A percentile compares a stretch with the other conserved stretches of the same genome.
These are phyloP conservation scores for Gracilaria gracilis DNA, from an alignment of 23 red algal species.

Conservation along the genomic window DNA sequence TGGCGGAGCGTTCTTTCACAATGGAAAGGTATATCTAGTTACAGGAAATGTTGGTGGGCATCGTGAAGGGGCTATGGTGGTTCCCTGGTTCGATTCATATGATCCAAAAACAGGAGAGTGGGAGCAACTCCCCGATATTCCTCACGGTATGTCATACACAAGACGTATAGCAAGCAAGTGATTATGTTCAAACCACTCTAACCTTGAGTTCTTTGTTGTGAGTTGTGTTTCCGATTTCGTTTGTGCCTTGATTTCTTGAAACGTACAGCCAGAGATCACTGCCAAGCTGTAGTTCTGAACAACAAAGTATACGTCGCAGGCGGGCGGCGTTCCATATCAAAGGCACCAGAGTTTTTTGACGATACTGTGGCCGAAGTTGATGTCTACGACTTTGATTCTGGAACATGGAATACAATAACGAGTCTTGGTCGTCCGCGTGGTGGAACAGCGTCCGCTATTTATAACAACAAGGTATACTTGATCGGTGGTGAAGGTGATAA, in stretches of 20 bases:
- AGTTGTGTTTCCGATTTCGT: too few species aligned
- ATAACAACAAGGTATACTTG: constrained; percentile 32
- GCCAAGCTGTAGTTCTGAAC: constrained; percentile 47
- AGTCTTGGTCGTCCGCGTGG: constrained; percentile 61
- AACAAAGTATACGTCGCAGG: constrained; percentile 65
- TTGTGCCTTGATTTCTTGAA: background rate
- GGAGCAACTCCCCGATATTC: constrained; percentile 60
- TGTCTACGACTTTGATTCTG: constrained; percentile 52
- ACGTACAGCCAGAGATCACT: constrained; percentile 67
- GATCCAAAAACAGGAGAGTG: constrained; percentile 64
- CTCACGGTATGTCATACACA: constrained; percentile 53
- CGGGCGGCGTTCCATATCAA: constrained; percentile 54
- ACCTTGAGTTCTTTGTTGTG: background rate
- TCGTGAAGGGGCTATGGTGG: constrained; percentile 41
- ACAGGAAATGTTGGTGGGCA: constrained; percentile 79
- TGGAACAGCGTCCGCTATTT: constrained; percentile 37
- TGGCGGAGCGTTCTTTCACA: constrained; percentile 53
- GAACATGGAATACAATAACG: constrained; percentile 29
- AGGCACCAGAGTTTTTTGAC: constrained; percentile 49
- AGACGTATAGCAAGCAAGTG: background rate
- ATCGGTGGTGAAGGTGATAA: constrained; percentile 66
- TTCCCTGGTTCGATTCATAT: constrained; percentile 71
- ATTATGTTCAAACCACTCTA: background rate
- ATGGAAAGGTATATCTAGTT: constrained; percentile 62
- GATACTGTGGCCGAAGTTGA: constrained; percentile 56